Conservation (phyloP, 2,329 filamentous ascomycete species). For the Hypoxylon sp. region DNA sequence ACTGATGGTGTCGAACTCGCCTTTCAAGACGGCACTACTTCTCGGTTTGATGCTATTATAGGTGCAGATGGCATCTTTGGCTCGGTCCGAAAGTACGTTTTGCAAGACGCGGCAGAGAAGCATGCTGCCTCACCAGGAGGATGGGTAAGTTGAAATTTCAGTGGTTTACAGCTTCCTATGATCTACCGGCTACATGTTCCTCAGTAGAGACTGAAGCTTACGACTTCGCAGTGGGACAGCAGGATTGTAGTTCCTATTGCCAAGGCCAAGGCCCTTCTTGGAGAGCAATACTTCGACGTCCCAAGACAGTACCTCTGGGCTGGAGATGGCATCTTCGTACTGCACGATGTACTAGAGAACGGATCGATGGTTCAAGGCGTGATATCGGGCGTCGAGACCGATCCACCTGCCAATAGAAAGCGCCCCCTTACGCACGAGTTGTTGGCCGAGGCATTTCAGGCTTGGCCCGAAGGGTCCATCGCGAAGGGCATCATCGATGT, state of each 20-base stretch:
- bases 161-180: neutral
- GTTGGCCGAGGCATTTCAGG: neutral
- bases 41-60: slow-evolving; percentile 22
- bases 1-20: neutral
- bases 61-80: slow-evolving; percentile 32
- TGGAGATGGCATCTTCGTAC: slow-evolving; percentile 19
- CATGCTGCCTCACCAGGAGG: slow-evolving; percentile 2
- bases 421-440: slow-evolving; percentile 7
- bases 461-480: slow-evolving; percentile 13
- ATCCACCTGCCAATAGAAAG: slow-evolving; percentile 10
- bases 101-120: slow-evolving; percentile 1
- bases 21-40: slow-evolving; percentile 9
- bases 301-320: slow-evolving; percentile 13
- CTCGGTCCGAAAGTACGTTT: slow-evolving; percentile 11
- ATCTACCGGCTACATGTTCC: neutral
- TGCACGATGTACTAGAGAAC: slow-evolving; percentile 27
- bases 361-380: slow-evolving; percentile 21
- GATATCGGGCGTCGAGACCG: slow-evolving; percentile 21
- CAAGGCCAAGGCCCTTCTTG: slow-evolving; percentile 6
- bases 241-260: slow-evolving; percentile 10
- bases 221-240: slow-evolving; percentile 15
- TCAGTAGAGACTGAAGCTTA: neutral
- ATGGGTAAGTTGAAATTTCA: neutral
- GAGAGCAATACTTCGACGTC: slow-evolving; percentile 6
- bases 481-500: slow-evolving; percentile 13